Evolutionary conservation across 345 rosid species (phyloP), one percentile per base, ranked within the genome.

Genomic region (Aquilaria yunnanensis): DNA sequence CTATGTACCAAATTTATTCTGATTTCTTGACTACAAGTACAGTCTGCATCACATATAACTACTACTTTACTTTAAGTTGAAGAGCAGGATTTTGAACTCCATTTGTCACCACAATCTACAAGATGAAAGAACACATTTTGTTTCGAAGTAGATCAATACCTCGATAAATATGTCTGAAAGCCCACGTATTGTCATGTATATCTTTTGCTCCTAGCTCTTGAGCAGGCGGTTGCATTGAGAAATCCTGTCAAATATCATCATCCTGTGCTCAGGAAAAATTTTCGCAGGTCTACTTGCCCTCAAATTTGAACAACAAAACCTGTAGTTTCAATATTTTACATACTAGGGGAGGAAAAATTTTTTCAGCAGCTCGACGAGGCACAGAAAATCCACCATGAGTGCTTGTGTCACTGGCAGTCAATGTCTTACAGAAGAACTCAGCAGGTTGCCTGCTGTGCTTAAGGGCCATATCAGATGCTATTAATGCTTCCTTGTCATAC

Each of bases 331-430:
- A 55, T 30, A 47, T 1, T 32, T 32, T 52, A 80, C 87, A 29
- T 69, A 93, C 98, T 52, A 93, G 90, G 69, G 89, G 77, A 43
- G 98, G 98, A 73, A 93, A 93, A 47, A 90, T 90, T 76, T 90
- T 93, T 83, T 93, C 98, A 46, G 98, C 98, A 54, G 98, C 89
- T 70, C 98, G 83, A 9, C 98, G 96, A 33, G 98, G 97, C 34
- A 93, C 98, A 49, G 96, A 93, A 73, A 93, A 93, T 43, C 98
- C 98, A 63, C 98, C 97, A 33, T 90, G 98, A 32, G 97, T 90
- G 69, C 98, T 93, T 23, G 97, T 93, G 67, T 93, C 97, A 62
- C 98, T 93, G 11, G 97, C 98, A 12, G 98, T 93, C 51, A 93
- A 92, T 54, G 92, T 90, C 80, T 94, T 94, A 76, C 99, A 90